Conservation (phyloP, 495 filamentous ascomycete species). For the Cercophora sp. region DNA sequence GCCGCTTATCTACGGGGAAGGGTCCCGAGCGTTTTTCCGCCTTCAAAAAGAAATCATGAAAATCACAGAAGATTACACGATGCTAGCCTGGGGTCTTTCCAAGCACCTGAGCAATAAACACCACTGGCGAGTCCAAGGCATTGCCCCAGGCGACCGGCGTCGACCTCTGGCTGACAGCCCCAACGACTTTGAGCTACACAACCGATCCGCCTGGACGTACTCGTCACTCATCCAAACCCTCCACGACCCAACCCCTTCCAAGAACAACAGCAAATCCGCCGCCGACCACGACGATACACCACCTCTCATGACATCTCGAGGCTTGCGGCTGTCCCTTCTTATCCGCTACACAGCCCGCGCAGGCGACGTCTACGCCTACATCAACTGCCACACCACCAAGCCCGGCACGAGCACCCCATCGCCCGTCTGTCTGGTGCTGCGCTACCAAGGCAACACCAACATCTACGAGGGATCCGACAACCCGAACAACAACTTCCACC, state of each 20-base stretch:
- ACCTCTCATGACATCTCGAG: slow-evolving; percentile 23
- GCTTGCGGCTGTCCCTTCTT: slow-evolving; percentile 17
- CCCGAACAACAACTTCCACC: slow-evolving; percentile 17
- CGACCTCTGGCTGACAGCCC: slow-evolving; percentile 20
- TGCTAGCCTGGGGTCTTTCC: slow-evolving; percentile 25
- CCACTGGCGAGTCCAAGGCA: slow-evolving; percentile 13
- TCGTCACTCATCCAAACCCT: slow-evolving; percentile 9
- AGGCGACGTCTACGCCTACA: slow-evolving; percentile 19
- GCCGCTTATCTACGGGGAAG: slow-evolving; percentile 8
- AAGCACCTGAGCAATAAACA: slow-evolving; percentile 21
- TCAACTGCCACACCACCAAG: slow-evolving; percentile 20
- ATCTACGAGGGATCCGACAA: slow-evolving; percentile 22
- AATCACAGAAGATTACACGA: slow-evolving; percentile 27
- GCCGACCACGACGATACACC: slow-evolving; percentile 17
- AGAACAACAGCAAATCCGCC: not conserved
- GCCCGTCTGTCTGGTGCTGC: slow-evolving; percentile 21
- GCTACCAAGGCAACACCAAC: slow-evolving; percentile 5
- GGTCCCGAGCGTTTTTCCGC: slow-evolving; percentile 18
- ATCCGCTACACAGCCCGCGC: slow-evolving; percentile 1
- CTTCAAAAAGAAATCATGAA: slow-evolving; percentile 30
- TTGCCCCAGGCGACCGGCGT: slow-evolving; percentile 1
- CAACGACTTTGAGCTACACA: slow-evolving; percentile 23
- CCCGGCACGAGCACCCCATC: not conserved
- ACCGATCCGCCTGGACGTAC: slow-evolving; percentile 20
- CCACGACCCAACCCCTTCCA: not conserved